Evolutionary conservation across 768 basidiomycete genomes (phyloP).

Genomic region (Tricholoma terreum): DNA sequence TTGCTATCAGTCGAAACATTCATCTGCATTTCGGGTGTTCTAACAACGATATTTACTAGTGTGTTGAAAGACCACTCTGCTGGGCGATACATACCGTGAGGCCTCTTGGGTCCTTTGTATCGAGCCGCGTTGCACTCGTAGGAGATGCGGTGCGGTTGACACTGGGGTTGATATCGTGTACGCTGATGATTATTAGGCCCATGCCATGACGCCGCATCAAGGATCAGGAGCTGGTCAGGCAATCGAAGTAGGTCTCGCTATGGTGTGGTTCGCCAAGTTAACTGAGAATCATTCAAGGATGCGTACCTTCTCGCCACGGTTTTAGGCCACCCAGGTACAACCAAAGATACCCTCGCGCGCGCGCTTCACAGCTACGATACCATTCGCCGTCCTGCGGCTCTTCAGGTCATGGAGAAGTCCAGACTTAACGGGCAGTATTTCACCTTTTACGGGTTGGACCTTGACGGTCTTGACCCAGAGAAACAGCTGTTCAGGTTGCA

Average conservation of each 20-base stretch:
- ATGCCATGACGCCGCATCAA: conserved; percentile 45
- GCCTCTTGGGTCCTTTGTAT: conserved; percentile 36
- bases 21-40: not conserved
- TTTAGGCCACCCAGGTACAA: conserved; percentile 43
- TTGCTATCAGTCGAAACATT: not conserved
- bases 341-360: conserved; percentile 35
- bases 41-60: not conserved
- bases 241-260: conserved; percentile 31
- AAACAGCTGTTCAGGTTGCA: conserved; percentile 32
- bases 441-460: conserved; percentile 32
- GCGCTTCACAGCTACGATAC: conserved; percentile 47
- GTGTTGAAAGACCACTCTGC: not conserved
- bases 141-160: conserved; percentile 43
- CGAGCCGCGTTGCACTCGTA: conserved; percentile 39
- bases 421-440: conserved; percentile 43
- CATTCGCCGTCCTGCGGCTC: conserved; percentile 46
- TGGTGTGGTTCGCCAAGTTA: not conserved
- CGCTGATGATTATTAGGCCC: conserved; percentile 24
- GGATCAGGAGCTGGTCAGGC: conserved; percentile 51
- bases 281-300: conserved; percentile 35
- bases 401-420: conserved; percentile 35
- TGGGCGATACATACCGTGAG: not conserved
- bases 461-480: conserved; percentile 24
- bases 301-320: conserved; percentile 44
- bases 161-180: not conserved